phyloP scores from a whole-genome alignment of 352 stramenopile genomes.

The Achlya hypogyna region DNA sequence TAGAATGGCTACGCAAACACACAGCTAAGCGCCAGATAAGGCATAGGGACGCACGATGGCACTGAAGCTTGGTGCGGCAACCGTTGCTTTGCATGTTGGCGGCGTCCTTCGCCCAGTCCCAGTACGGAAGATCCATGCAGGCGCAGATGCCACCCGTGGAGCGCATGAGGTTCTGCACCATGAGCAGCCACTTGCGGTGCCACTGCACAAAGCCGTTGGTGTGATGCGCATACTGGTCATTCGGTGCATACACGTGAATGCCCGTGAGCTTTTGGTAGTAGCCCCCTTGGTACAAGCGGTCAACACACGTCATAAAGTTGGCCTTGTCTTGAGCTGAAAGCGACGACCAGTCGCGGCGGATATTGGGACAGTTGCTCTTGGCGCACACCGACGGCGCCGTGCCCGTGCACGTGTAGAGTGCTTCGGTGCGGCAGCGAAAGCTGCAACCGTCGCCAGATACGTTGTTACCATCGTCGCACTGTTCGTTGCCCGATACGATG shows the following conservation, averaged over 20 bases:
- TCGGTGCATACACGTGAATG: constrained; percentile 10
- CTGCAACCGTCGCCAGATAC: constrained; percentile 23
- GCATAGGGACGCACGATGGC: background rate
- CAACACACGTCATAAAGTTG: constrained; percentile 1
- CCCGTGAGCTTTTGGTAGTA: constrained; percentile 19
- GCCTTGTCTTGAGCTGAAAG: constrained; percentile 8
- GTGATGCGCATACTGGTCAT: constrained; percentile 19
- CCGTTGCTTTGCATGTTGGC: constrained; percentile 10
- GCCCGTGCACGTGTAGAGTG: constrained; percentile 21
- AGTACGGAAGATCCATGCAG: constrained; percentile 16
- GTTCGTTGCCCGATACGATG: constrained; percentile 17
- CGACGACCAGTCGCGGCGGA: constrained; percentile 7
- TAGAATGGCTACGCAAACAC: background rate
- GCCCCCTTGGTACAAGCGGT: constrained; percentile 1
- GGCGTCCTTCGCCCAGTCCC: constrained; percentile 16
- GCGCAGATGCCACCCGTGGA: constrained; percentile 12
- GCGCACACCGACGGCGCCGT: constrained; percentile 11
- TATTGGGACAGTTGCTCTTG: constrained; percentile 10
- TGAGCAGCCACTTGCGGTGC: constrained; percentile 21
- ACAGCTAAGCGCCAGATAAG: background rate
- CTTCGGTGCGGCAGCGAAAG: constrained; percentile 21
- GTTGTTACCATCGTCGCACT: constrained; percentile 27
- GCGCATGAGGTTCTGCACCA: constrained; percentile 17
- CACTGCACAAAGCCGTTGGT: constrained; percentile 18
- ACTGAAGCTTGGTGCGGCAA: constrained; percentile 1